A percentile compares a stretch with the other conserved stretches of the same genome.
Conservation (phyloP, 306 rosid genomes). For the Styphnolobium japonicum region DNA sequence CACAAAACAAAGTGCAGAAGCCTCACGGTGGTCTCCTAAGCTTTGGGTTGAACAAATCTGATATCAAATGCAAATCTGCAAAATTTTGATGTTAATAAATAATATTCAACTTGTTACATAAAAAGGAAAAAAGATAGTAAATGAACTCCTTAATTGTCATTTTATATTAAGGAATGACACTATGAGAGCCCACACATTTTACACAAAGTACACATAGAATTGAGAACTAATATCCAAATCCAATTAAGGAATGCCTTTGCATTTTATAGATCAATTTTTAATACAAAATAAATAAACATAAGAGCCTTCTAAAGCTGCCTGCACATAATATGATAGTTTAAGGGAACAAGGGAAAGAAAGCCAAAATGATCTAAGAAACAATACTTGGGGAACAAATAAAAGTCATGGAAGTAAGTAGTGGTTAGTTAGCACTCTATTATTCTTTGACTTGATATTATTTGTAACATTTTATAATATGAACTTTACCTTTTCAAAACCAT, state of each 20-base stretch:
- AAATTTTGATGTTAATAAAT: slow-evolving; percentile 12
- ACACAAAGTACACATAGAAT: neutral
- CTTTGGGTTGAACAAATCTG: slow-evolving; percentile 47
- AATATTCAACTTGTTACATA: neutral
- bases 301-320: neutral
- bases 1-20: slow-evolving; percentile 83
- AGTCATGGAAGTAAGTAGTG: too few relatives aligned
- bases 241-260: neutral
- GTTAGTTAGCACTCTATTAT: too few relatives aligned
- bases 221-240: neutral
- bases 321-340: neutral
- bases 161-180: neutral
- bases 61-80: slow-evolving; percentile 67
- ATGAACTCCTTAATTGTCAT: neutral
- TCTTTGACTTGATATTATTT: too few relatives aligned
- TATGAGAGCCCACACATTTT: neutral
- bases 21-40: slow-evolving; percentile 59
- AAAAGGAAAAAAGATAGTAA: neutral
- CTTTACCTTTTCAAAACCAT: neutral
- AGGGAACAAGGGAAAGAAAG: too few relatives aligned
- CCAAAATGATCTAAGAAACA: too few relatives aligned
- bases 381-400: too few relatives aligned
- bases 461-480: too few relatives aligned
- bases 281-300: neutral
- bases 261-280: neutral